Conservation (phyloP, 2,329 filamentous ascomycete species). For the Madurella mycetomatis region DNA sequence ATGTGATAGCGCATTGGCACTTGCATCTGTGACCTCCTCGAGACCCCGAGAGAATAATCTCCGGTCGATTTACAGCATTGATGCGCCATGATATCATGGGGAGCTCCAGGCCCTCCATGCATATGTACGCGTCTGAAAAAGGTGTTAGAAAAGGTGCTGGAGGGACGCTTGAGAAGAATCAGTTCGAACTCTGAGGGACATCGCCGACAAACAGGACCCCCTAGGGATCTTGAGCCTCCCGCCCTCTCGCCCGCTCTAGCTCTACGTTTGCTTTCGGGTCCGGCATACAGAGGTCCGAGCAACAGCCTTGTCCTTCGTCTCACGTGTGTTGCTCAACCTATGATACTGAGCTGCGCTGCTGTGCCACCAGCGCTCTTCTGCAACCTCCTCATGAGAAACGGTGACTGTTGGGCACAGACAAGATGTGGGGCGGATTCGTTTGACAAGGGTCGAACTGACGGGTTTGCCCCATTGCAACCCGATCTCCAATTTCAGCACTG, state of each 20-base stretch:
- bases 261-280: no score
- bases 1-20: background rate
- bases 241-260: background rate
- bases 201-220: no score
- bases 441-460: conserved; percentile 1
- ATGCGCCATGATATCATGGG: conserved; percentile 15
- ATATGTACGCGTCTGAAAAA: conserved; percentile 5
- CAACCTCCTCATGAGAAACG: background rate
- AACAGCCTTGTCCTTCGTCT: conserved; percentile 3
- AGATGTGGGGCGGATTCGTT: conserved; percentile 11
- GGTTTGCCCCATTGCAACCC: conserved; percentile 13
- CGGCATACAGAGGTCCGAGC: background rate
- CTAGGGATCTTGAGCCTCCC: background rate
- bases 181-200: background rate
- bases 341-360: conserved; percentile 16
- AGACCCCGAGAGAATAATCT: conserved; percentile 10
- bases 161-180: background rate
- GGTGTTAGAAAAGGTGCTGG: no score
- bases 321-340: background rate
- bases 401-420: conserved; percentile 19
- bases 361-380: conserved; percentile 14
- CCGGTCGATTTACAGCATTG: background rate
- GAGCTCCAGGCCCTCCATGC: conserved; percentile 1
- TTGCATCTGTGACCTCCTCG: background rate
- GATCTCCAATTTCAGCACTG: conserved; percentile 4